Percentiles rank a stretch among this genome's conserved stretches.
Evolutionary conservation across 208 protist species (phyloP).

Genomic region (Porcisia deanei): DNA sequence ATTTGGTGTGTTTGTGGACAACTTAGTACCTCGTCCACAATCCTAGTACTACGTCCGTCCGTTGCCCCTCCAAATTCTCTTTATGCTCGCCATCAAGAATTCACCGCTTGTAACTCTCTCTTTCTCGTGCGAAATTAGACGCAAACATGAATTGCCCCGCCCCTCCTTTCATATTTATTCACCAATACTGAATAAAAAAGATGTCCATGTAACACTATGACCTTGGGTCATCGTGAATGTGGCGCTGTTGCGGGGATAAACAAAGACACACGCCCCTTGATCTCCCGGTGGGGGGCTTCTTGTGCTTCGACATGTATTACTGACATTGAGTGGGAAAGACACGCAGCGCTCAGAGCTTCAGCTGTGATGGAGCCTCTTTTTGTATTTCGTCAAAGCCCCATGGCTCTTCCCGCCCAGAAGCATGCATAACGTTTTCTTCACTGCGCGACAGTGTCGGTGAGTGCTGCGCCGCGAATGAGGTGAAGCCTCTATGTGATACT

Average conservation of each 20-base stretch:
- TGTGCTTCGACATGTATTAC: constrained; percentile 23
- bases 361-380: background rate
- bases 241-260: constrained; percentile 28
- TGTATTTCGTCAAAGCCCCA: constrained; percentile 18
- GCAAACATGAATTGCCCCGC: background rate
- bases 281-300: constrained; percentile 40
- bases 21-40: no score
- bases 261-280: constrained; percentile 26
- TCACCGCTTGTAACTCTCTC: background rate
- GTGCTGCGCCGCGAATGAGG: constrained; percentile 30
- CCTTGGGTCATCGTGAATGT: constrained; percentile 13
- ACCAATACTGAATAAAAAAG: background rate
- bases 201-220: constrained; percentile 21
- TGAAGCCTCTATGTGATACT: constrained; percentile 1
- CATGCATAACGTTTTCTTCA: constrained; percentile 17
- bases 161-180: constrained; percentile 5
- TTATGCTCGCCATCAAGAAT: background rate
- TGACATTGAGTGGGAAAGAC: background rate
- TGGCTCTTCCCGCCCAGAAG: constrained; percentile 21
- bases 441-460: constrained; percentile 19
- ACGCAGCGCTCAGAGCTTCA: constrained; percentile 34
- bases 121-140: background rate
- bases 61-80: background rate
- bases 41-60: no score
- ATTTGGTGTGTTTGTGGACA: no score